Evolutionary conservation across 495 filamentous ascomycete genomes (phyloP).

Genomic region (Penicillium tannophilum): DNA sequence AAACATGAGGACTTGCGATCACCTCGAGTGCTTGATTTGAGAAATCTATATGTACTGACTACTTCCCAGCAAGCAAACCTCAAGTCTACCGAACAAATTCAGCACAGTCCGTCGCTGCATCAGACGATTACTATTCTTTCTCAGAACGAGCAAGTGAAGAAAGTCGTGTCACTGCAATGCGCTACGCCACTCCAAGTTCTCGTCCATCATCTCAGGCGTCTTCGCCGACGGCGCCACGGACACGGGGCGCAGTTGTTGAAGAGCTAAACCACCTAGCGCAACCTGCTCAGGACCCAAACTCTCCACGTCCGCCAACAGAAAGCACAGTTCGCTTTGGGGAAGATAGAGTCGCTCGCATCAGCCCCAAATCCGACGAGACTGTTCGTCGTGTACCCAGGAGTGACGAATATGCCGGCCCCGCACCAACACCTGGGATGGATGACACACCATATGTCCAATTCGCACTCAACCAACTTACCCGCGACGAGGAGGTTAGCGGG

Average conservation of each 20-base stretch:
- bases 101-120: slow-evolving; percentile 63
- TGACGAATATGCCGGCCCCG: slow-evolving; percentile 37
- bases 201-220: slow-evolving; percentile 38
- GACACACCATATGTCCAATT: slow-evolving; percentile 72
- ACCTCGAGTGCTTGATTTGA: slow-evolving; percentile 2
- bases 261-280: slow-evolving; percentile 25
- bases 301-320: slow-evolving; percentile 30
- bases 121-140: slow-evolving; percentile 70
- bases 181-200: slow-evolving; percentile 54
- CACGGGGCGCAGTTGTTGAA: slow-evolving; percentile 27
- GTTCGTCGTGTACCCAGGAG: slow-evolving; percentile 30
- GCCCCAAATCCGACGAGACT: slow-evolving; percentile 32
- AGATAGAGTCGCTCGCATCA: slow-evolving; percentile 32
- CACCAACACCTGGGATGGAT: slow-evolving; percentile 64
- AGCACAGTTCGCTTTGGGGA: slow-evolving; percentile 42
- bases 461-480: slow-evolving; percentile 71
- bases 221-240: slow-evolving; percentile 32
- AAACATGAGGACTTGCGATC: slow-evolving; percentile 2
- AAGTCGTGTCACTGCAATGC: slow-evolving; percentile 50
- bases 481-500: slow-evolving; percentile 57
- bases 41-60: slow-evolving; percentile 13
- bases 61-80: slow-evolving; percentile 49
- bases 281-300: slow-evolving; percentile 19
- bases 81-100: slow-evolving; percentile 57
- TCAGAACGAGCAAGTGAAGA: slow-evolving; percentile 51